Base-by-base conservation (phyloP, 2,329 filamentous ascomycete species). In the Venturia aucupariae region DNA sequence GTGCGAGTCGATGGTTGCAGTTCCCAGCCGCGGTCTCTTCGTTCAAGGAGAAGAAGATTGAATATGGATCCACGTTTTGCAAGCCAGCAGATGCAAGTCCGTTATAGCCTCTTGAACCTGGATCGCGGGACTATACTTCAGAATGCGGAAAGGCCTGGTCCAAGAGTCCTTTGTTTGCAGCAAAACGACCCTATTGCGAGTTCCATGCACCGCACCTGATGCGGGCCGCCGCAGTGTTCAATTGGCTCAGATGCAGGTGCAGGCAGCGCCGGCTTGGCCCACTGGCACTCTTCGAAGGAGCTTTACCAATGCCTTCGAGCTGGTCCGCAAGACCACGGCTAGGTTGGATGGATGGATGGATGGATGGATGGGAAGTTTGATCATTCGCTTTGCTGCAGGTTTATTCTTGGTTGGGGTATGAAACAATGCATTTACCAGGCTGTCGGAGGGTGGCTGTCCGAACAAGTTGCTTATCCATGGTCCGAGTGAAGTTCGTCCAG, bases 351-450 rank as follows among this genome's bases (percentile, higher is more conserved):
- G n/a, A n/a, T n/a, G n/a, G n/a, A n/a, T n/a, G n/a, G n/a, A n/a
- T n/a, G n/a, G n/a, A n/a, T n/a, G n/a, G n/a, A 64, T 64, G 62
- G 39, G 32, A 54, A 48, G 63, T 64, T 64, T 64, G 63, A 61
- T 64, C 51, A 64, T 39, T 61, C 51, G 54, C 55, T 48, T 39
- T 54, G 27, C 54, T 64, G 63, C 63, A 61, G 54, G 55, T 61
- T 27, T 61, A 61, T 64, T 64, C 63, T 60, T 51, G 63, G 51
- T 13, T 54, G 61, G 57, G 54, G 54, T 55, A 64, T 64, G 63
- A 64, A 64, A 64, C 63, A 64, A 42, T 48, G 63, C 63, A 64
- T 64, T 64, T 64, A 64, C 63, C 63, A 42, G 32, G 55, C 57
- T 61, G 39, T 22, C 63, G 55, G 63, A 35, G 62, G 44, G 22